Evolutionary conservation across 257 asterid genomes (phyloP).

Genomic region (Solanum appendiculatum): DNA sequence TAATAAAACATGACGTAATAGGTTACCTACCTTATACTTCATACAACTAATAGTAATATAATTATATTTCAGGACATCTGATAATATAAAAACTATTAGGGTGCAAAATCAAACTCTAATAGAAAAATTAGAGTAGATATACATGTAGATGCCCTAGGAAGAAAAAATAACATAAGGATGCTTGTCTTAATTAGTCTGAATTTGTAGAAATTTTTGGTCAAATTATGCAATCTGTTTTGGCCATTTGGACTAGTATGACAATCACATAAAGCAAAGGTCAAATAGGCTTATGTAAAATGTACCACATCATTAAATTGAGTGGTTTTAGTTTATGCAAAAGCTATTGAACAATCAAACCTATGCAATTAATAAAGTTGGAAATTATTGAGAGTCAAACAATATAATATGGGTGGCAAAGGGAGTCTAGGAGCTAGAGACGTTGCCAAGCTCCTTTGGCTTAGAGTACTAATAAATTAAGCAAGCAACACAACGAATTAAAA

Average conservation of each 20-base stretch:
- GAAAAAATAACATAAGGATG: neutral
- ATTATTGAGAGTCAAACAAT: neutral
- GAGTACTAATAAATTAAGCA: neutral
- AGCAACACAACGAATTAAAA: neutral
- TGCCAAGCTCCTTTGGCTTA: neutral
- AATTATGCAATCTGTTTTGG: neutral
- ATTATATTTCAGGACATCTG: neutral
- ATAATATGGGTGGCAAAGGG: neutral
- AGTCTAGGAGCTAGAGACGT: neutral
- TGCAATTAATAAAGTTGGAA: neutral
- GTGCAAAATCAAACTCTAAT: neutral
- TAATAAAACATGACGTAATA: neutral
- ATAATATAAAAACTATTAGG: neutral
- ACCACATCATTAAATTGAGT: neutral
- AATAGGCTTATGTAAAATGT: neutral
- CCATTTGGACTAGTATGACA: neutral
- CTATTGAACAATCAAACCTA: neutral
- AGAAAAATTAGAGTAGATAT: neutral
- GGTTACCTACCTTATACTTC: neutral
- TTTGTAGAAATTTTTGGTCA: neutral
- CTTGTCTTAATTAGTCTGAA: neutral
- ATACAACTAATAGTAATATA: neutral
- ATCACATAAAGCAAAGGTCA: neutral
- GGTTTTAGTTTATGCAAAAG: neutral
- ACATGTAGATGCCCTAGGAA: neutral